Evolutionary conservation across 768 basidiomycete genomes (phyloP).

Genomic region (Atractiella rhizophila): DNA sequence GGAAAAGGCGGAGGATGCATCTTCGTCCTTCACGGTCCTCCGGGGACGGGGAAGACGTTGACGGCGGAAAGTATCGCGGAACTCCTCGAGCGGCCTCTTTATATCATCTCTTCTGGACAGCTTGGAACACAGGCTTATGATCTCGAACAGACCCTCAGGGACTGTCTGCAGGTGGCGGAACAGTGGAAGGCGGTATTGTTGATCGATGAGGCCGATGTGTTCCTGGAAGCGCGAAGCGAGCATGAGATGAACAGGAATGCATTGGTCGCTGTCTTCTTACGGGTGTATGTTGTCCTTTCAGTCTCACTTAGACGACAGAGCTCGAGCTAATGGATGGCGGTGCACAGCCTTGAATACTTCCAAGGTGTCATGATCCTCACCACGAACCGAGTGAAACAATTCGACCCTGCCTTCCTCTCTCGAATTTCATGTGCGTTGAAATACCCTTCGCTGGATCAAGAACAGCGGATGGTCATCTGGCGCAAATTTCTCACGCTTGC

Average conservation of each 20-base stretch:
- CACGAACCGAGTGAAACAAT: slow-evolving; percentile 5
- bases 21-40: slow-evolving; percentile 6
- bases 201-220: slow-evolving; percentile 4
- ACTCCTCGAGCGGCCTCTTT: slow-evolving; percentile 8
- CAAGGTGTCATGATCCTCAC: slow-evolving; percentile 7
- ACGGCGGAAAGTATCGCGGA: slow-evolving; percentile 10
- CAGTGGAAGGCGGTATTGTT: neutral
- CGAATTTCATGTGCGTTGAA: slow-evolving; percentile 7
- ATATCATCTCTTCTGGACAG: slow-evolving; percentile 2
- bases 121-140: neutral
- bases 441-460: slow-evolving; percentile 6
- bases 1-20: slow-evolving; percentile 9
- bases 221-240: slow-evolving; percentile 2
- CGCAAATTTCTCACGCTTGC: neutral
- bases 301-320: neutral
- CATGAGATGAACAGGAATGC: slow-evolving; percentile 2
- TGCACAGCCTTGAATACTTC: slow-evolving; percentile 1
- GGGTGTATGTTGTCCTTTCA: neutral
- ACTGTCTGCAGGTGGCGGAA: slow-evolving; percentile 5
- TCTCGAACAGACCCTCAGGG: neutral
- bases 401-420: slow-evolving; percentile 10
- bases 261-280: slow-evolving; percentile 4
- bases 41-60: slow-evolving; percentile 7
- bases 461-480: neutral
- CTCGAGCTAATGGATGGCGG: neutral